A percentile compares a stretch with the other conserved stretches of the same genome.
Evolutionary conservation across 1,284 basidiomycete genomes (phyloP).

Genomic region (Exsudoporus floridanus): DNA sequence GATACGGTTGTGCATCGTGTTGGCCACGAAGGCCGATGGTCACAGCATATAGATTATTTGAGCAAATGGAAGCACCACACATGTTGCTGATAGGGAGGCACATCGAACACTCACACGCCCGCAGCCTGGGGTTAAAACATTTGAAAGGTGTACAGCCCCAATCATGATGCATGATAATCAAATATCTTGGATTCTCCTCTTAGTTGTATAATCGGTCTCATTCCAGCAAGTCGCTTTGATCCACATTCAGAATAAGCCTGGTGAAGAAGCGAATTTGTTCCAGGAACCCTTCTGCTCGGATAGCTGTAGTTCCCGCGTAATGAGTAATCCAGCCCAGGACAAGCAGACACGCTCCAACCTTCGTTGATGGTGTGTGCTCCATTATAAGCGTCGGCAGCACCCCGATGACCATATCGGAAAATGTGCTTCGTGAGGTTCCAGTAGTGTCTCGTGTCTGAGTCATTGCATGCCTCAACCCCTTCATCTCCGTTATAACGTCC

Average conservation of each 20-base stretch:
- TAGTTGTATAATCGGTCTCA: background rate
- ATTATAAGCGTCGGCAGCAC: constrained; percentile 34
- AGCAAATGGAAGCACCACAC: constrained; percentile 10
- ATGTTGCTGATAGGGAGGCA: constrained; percentile 23
- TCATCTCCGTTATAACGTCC: constrained; percentile 21
- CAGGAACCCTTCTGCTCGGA: constrained; percentile 35
- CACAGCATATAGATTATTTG: constrained; percentile 13
- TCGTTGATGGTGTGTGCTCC: constrained; percentile 58
- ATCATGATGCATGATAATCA: background rate
- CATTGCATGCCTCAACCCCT: constrained; percentile 18
- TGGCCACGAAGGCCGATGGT: constrained; percentile 12
- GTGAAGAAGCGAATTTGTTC: constrained; percentile 40
- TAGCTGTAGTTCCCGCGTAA: constrained; percentile 20
- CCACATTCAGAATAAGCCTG: constrained; percentile 37
- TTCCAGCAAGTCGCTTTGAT: constrained; percentile 27
- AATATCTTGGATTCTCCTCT: too few species aligned
- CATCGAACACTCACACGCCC: constrained; percentile 19
- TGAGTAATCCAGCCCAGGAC: constrained; percentile 1
- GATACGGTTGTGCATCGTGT: constrained; percentile 14
- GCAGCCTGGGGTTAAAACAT: background rate
- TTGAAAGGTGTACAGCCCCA: background rate
- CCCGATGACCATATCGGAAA: constrained; percentile 49
- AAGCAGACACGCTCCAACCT: constrained; percentile 22
- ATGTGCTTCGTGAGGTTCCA: constrained; percentile 46
- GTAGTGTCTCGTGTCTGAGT: constrained; percentile 45